Base-by-base conservation (phyloP, 75 land plant genomes). In the Picea glauca region DNA sequence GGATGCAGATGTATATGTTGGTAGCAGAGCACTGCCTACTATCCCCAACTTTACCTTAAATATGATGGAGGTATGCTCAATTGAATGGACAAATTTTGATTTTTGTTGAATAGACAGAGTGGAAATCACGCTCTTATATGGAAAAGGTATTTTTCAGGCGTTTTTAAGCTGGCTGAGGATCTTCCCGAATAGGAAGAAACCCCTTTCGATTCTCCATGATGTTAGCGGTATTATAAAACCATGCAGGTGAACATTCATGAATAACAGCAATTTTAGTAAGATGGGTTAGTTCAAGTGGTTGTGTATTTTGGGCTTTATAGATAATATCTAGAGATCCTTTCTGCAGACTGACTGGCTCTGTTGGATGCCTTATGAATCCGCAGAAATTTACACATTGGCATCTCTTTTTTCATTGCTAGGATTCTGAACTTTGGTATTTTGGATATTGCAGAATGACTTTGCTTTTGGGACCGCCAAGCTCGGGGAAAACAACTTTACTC, bases 21-120 rank as follows among this genome's bases (percentile, higher is more conserved):
- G 98, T 15, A 86, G 81, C 78, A 82, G 98, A 77, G 90, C 90
- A 32, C 50, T 90, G 79, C 93, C 98, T 31, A 84, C 93, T 0
- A 62, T 92, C 43, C n/a, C 77, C 33, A 92, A 94, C 68, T 87
- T 84, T 77, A 56, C 35, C 3, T 13, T 61, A 12, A 88, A 93
- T 57, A 38, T 74, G 0, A 30, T 85, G 0, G 88, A 84, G 93
- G 95, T 92, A 80, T 50, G 32, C 5, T 17, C 72, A 67, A 4
- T 21, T 15, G 57, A 40, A 13, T 66, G 59, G 23, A 17, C 18
- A 7, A 75, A 20, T 7, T 60, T 1, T 20, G 17, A 2, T 8
- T 79, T n/a, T 0, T 50, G 56, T 0, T 50, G 11, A 50, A 50
- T 9, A 9, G 56, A 50, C 4, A 40, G 50, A 7, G 11, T 50